Conservation (phyloP, 2,329 filamentous ascomycete genomes). For the Tolypocladium tropicale region DNA sequence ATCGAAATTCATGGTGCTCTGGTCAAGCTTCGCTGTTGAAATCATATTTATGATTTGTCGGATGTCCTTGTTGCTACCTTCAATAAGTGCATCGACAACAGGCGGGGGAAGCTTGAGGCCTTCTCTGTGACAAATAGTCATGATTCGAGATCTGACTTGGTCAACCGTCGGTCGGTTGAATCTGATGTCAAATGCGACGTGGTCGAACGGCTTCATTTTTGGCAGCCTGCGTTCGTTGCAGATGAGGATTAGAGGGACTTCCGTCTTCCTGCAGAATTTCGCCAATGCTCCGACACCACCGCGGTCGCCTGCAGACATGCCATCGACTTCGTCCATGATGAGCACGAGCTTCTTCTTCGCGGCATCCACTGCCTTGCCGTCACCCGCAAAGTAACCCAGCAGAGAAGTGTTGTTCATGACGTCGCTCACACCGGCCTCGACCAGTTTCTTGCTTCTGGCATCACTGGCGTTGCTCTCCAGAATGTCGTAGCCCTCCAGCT, state of each 20-base stretch:
- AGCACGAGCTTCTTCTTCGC: conserved; percentile 88
- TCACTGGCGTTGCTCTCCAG: conserved; percentile 96
- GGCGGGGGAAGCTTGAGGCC: conserved; percentile 72
- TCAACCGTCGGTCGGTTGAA: conserved; percentile 87
- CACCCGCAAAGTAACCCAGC: conserved; percentile 78
- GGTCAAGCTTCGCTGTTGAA: conserved; percentile 83
- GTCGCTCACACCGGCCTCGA: conserved; percentile 79
- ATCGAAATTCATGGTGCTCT: conserved; percentile 69
- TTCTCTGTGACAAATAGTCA: conserved; percentile 91
- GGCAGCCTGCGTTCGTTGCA: conserved; percentile 89
- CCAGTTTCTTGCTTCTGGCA: conserved; percentile 87
- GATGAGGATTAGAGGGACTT: conserved; percentile 91
- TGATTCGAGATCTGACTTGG: conserved; percentile 82
- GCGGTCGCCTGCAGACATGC: conserved; percentile 94
- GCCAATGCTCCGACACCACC: conserved; percentile 92
- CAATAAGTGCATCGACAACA: conserved; percentile 87
- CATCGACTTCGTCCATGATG: conserved; percentile 98
- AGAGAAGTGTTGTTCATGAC: conserved; percentile 91
- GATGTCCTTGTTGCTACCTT: conserved; percentile 92
- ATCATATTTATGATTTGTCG: conserved; percentile 99
- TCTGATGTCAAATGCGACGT: conserved; percentile 70
- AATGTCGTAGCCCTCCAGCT: conserved; percentile 85
- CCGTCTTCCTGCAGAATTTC: conserved; percentile 89
- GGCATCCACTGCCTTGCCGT: conserved; percentile 68
- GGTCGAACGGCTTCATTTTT: conserved; percentile 98